Evolutionary conservation across 257 asterid species (phyloP).

Genomic region (Cordia subcordata): DNA sequence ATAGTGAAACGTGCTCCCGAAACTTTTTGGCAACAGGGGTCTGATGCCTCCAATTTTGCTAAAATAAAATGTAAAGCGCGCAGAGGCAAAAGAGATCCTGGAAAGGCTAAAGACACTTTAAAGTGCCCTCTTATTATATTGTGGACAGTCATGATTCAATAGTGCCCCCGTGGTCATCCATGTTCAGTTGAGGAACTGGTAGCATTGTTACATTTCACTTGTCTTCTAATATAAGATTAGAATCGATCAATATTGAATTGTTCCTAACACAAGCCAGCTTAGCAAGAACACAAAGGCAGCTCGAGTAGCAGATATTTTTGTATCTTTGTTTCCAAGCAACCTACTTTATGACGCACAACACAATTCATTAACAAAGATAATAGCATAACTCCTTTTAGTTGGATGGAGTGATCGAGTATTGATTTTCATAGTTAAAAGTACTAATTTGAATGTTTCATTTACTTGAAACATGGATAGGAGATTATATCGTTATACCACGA

Average conservation of each 20-base stretch:
- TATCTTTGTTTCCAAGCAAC: slow-evolving; percentile 44
- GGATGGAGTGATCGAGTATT: too few relatives aligned
- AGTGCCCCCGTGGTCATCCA: background rate
- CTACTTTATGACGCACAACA: slow-evolving; percentile 5
- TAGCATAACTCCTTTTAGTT: too few relatives aligned
- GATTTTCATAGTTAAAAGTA: too few relatives aligned
- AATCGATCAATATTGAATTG: background rate
- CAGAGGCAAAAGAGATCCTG: too few relatives aligned
- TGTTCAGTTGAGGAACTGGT: background rate
- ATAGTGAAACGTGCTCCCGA: too few relatives aligned
- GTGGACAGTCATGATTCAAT: background rate
- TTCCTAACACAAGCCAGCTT: background rate
- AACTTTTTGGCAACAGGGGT: too few relatives aligned
- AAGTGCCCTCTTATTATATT: too few relatives aligned
- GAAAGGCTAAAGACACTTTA: background rate
- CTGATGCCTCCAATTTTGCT: too few relatives aligned
- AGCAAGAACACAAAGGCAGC: slow-evolving; percentile 8
- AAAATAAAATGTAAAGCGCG: too few relatives aligned
- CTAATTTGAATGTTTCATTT: too few relatives aligned
- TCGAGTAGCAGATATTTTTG: slow-evolving; percentile 17
- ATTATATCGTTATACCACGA: too few relatives aligned
- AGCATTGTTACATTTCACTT: slow-evolving; percentile 16
- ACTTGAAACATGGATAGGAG: too few relatives aligned
- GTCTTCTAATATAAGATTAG: slow-evolving; percentile 17
- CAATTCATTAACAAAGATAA: slow-evolving; percentile 5